Evolutionary conservation across 495 filamentous ascomycete species (phyloP).

Genomic region (Rostrohypoxylon terebratum): DNA sequence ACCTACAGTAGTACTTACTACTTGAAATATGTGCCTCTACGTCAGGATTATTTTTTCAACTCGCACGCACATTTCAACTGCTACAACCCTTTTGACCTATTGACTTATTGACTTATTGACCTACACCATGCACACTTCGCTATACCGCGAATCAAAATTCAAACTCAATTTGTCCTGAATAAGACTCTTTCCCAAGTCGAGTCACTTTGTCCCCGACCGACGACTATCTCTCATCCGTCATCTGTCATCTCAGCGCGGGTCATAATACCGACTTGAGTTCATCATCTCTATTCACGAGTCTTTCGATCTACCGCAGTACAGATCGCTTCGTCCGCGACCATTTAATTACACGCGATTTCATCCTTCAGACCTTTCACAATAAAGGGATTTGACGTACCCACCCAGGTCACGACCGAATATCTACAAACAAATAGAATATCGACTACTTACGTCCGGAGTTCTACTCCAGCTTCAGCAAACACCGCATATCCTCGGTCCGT

Average conservation of each 20-base stretch:
- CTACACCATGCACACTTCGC: conserved; percentile 31
- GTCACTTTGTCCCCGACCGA: not conserved
- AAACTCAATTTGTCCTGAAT: conserved; percentile 10
- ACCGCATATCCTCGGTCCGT: conserved; percentile 20
- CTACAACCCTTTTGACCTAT: not conserved
- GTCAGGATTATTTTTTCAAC: conserved; percentile 39
- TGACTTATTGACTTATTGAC: too few relatives aligned
- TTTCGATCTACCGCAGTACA: conserved; percentile 3
- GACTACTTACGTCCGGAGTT: not conserved
- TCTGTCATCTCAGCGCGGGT: conserved; percentile 18
- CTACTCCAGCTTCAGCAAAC: conserved; percentile 8
- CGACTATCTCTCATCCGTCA: conserved; percentile 9
- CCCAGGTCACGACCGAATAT: not conserved
- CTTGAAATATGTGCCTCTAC: conserved; percentile 29
- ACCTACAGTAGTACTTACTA: not conserved
- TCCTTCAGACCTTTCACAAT: not conserved
- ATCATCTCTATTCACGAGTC: not conserved
- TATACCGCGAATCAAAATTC: conserved; percentile 23
- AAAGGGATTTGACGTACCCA: not conserved
- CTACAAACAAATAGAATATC: conserved; percentile 1
- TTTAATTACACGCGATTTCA: not conserved
- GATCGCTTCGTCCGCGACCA: conserved; percentile 17
- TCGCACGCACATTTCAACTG: not conserved
- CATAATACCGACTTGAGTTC: not conserved
- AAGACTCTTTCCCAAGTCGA: conserved; percentile 8